Conservation (phyloP, 1,284 basidiomycete species). For the Malassezia caprae region DNA sequence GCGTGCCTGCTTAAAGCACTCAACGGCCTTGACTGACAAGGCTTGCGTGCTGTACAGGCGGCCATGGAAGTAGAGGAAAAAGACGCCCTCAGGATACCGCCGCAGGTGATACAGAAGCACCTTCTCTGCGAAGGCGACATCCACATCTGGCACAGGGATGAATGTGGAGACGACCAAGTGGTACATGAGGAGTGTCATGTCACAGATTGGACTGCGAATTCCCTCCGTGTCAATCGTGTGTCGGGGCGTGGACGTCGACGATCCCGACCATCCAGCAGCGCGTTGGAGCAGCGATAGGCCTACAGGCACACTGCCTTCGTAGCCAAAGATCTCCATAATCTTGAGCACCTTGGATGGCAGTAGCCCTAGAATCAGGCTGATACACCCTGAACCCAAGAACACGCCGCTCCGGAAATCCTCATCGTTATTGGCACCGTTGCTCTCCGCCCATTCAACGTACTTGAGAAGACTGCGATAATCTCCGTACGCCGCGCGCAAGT, state of each 20-base stretch:
- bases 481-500: conserved; percentile 46
- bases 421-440: conserved; percentile 22
- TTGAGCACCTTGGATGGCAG: conserved; percentile 44
- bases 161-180: conserved; percentile 46
- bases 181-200: conserved; percentile 44
- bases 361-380: conserved; percentile 45
- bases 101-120: conserved; percentile 42
- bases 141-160: conserved; percentile 43
- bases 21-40: conserved; percentile 32
- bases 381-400: conserved; percentile 44
- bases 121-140: conserved; percentile 44
- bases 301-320: conserved; percentile 35
- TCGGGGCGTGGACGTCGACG: conserved; percentile 22
- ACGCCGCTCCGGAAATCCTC: conserved; percentile 46
- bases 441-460: conserved; percentile 42
- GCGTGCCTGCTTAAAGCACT: conserved; percentile 35
- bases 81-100: conserved; percentile 43
- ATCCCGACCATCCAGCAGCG: conserved; percentile 32
- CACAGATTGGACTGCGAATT: conserved; percentile 33
- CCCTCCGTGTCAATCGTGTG: conserved; percentile 26
- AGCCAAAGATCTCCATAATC: conserved; percentile 48
- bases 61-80: conserved; percentile 48
- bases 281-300: conserved; percentile 35
- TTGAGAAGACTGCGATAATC: conserved; percentile 44
- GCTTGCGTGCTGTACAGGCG: conserved; percentile 46